Evolutionary conservation across 441 rosid genomes (phyloP).

Genomic region (Pelargonium citronellum): DNA sequence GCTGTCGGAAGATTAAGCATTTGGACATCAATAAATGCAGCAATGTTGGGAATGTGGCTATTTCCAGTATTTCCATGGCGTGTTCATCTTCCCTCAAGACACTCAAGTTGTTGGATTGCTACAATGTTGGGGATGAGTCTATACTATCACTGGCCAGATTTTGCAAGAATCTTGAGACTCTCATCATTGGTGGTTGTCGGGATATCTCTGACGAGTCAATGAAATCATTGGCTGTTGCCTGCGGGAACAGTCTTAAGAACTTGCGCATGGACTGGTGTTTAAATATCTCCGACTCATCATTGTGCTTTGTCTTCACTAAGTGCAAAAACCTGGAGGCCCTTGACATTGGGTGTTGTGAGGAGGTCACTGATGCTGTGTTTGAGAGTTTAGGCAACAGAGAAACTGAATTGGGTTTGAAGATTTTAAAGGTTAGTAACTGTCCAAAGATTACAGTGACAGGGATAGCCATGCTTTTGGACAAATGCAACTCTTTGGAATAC

Average conservation of each 20-base stretch:
- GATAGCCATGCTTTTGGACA: constrained; percentile 57
- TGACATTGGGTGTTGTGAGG: constrained; percentile 83
- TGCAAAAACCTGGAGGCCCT: constrained; percentile 80
- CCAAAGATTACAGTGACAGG: constrained; percentile 62
- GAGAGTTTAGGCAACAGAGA: constrained; percentile 33
- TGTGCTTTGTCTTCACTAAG: constrained; percentile 50
- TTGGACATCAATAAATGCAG: constrained; percentile 79
- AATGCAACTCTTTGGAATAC: constrained; percentile 57
- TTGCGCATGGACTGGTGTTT: constrained; percentile 95
- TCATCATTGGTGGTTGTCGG: constrained; percentile 72
- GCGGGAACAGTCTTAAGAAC: constrained; percentile 59
- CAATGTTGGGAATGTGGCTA: constrained; percentile 59
- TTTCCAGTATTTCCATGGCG: constrained; percentile 54
- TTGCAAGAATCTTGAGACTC: constrained; percentile 68
- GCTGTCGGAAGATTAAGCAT: constrained; percentile 50
- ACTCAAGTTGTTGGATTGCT: constrained; percentile 75
- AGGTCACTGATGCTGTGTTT: constrained; percentile 68
- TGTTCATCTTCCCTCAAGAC: constrained; percentile 63
- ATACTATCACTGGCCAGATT: constrained; percentile 49
- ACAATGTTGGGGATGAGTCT: constrained; percentile 64
- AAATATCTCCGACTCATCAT: constrained; percentile 60
- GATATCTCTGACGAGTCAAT: constrained; percentile 60
- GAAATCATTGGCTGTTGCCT: constrained; percentile 51
- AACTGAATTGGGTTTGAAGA: constrained; percentile 43
- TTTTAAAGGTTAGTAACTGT: constrained; percentile 72